phyloP scores from a whole-genome alignment of 305 asterid genomes.

The Striga hermonthica region DNA sequence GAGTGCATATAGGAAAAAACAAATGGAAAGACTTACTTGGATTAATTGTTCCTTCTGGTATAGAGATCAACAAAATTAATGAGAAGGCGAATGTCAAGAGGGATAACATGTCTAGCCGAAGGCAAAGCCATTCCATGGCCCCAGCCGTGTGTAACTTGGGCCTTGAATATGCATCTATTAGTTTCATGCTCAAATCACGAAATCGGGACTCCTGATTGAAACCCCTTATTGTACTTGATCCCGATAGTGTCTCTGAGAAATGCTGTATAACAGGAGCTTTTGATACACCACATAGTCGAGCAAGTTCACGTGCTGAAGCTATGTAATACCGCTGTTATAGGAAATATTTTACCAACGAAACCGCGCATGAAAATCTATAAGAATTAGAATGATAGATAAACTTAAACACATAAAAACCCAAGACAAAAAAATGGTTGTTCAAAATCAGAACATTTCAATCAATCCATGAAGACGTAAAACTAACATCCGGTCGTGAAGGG shows the following conservation, averaged over 20 bases:
- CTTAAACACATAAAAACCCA: not conserved
- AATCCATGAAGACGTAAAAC: not conserved
- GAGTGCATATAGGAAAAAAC: not conserved
- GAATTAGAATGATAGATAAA: not conserved
- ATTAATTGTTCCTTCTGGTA: slow-evolving; percentile 71
- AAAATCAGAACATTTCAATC: not conserved
- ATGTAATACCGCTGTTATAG: slow-evolving; percentile 66
- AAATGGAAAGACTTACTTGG: slow-evolving; percentile 53
- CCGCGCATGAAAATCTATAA: not conserved
- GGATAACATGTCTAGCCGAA: slow-evolving; percentile 71
- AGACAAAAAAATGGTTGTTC: too few species aligned
- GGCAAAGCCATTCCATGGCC: slow-evolving; percentile 90
- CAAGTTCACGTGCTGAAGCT: slow-evolving; percentile 77
- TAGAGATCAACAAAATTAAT: slow-evolving; percentile 56
- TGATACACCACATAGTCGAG: slow-evolving; percentile 72
- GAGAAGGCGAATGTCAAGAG: slow-evolving; percentile 63
- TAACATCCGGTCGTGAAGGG: not conserved
- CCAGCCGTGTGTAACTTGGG: slow-evolving; percentile 67
- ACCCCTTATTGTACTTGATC: slow-evolving; percentile 79
- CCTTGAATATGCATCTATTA: slow-evolving; percentile 71
- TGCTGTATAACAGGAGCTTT: slow-evolving; percentile 88
- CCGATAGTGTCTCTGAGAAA: slow-evolving; percentile 82
- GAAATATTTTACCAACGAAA: slow-evolving; percentile 2
- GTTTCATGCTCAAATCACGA: slow-evolving; percentile 58
- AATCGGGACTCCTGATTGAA: slow-evolving; percentile 71